These are phyloP conservation scores for Cordyceps fumosorosea DNA, from an alignment of 2,329 filamentous ascomycete species.

Conservation along the genomic window DNA sequence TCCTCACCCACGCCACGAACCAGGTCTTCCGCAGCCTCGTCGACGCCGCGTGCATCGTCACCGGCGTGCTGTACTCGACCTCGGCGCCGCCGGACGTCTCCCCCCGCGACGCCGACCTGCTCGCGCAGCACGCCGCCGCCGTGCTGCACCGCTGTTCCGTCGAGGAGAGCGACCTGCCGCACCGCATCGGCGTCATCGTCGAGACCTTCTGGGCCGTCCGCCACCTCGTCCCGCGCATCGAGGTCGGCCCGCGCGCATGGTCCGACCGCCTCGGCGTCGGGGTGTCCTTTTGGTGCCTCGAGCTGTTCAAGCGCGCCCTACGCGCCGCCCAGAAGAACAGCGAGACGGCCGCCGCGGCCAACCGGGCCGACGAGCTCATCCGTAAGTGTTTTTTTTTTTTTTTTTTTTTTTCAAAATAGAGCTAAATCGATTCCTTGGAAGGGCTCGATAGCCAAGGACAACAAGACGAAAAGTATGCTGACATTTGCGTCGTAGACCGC, in stretches of 20 bases:
- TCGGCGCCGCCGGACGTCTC: conserved; percentile 26
- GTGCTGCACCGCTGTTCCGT: conserved; percentile 38
- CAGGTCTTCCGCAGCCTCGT: conserved; percentile 42
- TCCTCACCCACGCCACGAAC: conserved; percentile 42
- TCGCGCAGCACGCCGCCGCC: conserved; percentile 27
- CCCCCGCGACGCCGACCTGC: conserved; percentile 23
- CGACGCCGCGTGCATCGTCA: conserved; percentile 38
- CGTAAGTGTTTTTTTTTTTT: conserved; percentile 19
- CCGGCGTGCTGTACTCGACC: conserved; percentile 40
- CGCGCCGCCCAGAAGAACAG: conserved; percentile 30
- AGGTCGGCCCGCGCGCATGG: conserved; percentile 35
- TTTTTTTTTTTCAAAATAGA: too few species aligned
- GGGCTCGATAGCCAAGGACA: not conserved
- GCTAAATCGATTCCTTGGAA: not conserved
- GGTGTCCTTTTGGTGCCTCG: conserved; percentile 44
- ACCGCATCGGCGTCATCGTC: conserved; percentile 38
- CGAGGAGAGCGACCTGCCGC: conserved; percentile 42
- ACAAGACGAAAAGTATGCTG: not conserved
- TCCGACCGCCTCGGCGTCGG: conserved; percentile 42
- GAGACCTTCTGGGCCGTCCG: conserved; percentile 42
- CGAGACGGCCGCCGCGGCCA: conserved; percentile 20
- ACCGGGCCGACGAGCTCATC: conserved; percentile 24
- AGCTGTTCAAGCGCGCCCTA: conserved; percentile 38
- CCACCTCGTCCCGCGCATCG: conserved; percentile 30
- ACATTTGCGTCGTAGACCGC: not conserved